Evolutionary conservation across 2,329 filamentous ascomycete genomes (phyloP), one percentile per base, ranked within the genome.

Genomic region (Talaromyces atroroseus): DNA sequence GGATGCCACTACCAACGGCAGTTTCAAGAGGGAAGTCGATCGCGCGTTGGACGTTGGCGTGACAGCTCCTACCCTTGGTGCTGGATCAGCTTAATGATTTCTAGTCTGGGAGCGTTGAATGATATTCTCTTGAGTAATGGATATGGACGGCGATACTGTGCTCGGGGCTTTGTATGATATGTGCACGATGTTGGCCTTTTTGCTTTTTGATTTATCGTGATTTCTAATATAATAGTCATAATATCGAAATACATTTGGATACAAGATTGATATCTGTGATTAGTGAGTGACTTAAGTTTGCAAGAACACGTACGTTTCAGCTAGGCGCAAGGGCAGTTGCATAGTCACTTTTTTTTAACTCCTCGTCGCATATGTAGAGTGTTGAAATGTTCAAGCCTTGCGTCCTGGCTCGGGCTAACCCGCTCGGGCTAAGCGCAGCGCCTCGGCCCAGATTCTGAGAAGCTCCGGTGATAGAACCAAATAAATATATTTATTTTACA

Each of bases 21-120:
- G 45, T 38, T 58, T 60, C 38, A 60, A 62, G 48, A 56, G 68
- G 44, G 67, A 70, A 56, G 60, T 70, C 34, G 66, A 67, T 46
- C 54, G 69, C 44, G 68, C 68, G n/a, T 69, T 71, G 40, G 62
- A 58, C 20, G 59, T 59, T 11, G 38, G 36, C 54, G 36, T 52
- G 18, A 55, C 59, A n/a, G 29, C 34, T 10, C 26, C 56, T n/a
- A 50, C 14, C 5, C 46, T 58, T 7, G 34, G 24, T 32, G 26
- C 26, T 29, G 26, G 26, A 29, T 34, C 44, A n/a, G 23, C 21
- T 49, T 49, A 49, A 54, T 24, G 26, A 29, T 29, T 29, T 11
- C 26, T 11, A 29, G 8, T 29, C 26, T 29, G 26, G 26, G 11
- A 29, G n/a, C n/a, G n/a, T 29, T 29, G 26, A 29, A 8, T 29